Base-by-base conservation (phyloP, 495 filamentous ascomycete genomes). In the Hyaloscypha variabilis region DNA sequence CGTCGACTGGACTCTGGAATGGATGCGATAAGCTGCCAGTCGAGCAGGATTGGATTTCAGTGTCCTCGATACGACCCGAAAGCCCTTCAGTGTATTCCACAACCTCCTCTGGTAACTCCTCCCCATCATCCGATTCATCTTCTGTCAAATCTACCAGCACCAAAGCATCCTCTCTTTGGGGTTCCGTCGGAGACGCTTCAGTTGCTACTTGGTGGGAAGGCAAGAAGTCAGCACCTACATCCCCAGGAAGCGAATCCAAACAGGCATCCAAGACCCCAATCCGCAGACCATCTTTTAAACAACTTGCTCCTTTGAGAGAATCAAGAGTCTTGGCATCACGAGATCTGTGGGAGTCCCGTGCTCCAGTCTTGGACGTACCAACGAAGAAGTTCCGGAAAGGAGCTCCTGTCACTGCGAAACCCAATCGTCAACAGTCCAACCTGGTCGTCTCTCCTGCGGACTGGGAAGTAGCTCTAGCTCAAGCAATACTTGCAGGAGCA, bases 11-110 rank as follows among this genome's bases (percentile, higher is more conserved):
- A 24, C 62, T 73, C 3, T 73, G 71, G 72, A 64, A 34, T 55
- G 23, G 49, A 1, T 34, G 50, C 13, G 14, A 53, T 23, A 54
- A 58, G 21, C n/a, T 63, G 8, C 36, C 26, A 13, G 10, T 53
- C 58, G 71, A 73, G 31, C 71, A 56, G 36, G 39, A 73, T 28
- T 73, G 71, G 71, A 69, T 73, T 21, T 64, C 71, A 8, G 71
- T 71, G 26, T 73, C 71, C 13, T 69, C 68, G n/a, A 42, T 69
- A 17, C 29, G 66, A 63, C 68, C 68, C 54, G 30, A 56, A n/a
- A 69, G 66, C 61, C 71, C 68, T 6, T 70, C 66, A 23, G 57
- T 67, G 11, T 69, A 63, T 30, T 71, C 66, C 17, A 24, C 54
- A 25, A n/a, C 64, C 2, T 69, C 71, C 13, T 67, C 68, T 21